phyloP scores from a whole-genome alignment of 768 basidiomycete genomes.

The Naganishia onofrii region DNA sequence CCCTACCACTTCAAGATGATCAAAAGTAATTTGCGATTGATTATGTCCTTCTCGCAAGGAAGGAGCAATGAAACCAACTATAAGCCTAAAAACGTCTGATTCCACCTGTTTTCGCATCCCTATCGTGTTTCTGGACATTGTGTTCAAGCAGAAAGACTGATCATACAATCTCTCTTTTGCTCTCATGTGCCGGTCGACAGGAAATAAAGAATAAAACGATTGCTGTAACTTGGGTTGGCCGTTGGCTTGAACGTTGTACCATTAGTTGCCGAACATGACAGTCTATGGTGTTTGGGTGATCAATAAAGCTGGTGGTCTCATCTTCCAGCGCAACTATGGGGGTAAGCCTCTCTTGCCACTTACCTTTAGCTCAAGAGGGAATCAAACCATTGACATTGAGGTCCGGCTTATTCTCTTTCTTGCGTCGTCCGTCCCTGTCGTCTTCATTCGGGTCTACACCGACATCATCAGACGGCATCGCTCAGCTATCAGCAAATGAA shows the following conservation, averaged over 20 bases:
- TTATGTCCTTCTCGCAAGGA: slow-evolving; percentile 26
- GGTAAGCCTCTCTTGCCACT: slow-evolving; percentile 57
- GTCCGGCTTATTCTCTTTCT: background rate
- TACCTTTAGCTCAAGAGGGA: background rate
- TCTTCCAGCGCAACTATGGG: slow-evolving; percentile 88
- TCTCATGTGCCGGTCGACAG: slow-evolving; percentile 3
- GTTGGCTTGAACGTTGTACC: slow-evolving; percentile 15
- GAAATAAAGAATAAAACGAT: slow-evolving; percentile 16
- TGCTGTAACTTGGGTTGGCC: slow-evolving; percentile 10
- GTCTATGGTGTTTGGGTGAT: slow-evolving; percentile 63
- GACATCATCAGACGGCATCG: slow-evolving; percentile 74
- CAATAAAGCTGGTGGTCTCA: slow-evolving; percentile 95
- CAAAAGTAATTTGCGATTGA: slow-evolving; percentile 28
- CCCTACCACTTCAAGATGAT: slow-evolving; percentile 11
- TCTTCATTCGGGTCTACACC: background rate
- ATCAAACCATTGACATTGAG: slow-evolving; percentile 12
- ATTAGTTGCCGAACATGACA: slow-evolving; percentile 37
- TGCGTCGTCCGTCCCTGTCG: background rate
- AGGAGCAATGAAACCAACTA: slow-evolving; percentile 26
- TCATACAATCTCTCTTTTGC: slow-evolving; percentile 11
- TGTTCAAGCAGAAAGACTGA: slow-evolving; percentile 12
- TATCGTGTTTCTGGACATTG: background rate
- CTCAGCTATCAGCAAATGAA: slow-evolving; percentile 85
- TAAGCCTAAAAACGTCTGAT: slow-evolving; percentile 22
- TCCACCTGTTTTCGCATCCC: background rate